Evolutionary conservation across 2,329 filamentous ascomycete genomes (phyloP).

Genomic region (Uncinocarpus reesii): DNA sequence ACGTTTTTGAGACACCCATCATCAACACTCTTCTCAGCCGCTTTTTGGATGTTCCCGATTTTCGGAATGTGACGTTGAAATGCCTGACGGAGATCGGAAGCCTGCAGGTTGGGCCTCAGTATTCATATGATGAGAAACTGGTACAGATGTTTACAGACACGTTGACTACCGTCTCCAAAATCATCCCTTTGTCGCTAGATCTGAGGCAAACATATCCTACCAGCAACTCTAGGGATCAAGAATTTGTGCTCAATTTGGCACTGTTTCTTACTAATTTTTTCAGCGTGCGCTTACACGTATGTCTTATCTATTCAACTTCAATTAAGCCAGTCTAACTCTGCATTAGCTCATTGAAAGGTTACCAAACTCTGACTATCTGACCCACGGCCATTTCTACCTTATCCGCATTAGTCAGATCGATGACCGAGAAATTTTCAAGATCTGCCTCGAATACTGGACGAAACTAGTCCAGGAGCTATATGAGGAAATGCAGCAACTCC

Average conservation of each 20-base stretch:
- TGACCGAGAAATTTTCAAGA: conserved; percentile 98
- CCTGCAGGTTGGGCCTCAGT: conserved; percentile 65
- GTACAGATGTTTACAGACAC: conserved; percentile 98
- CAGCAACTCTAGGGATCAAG: conserved; percentile 87
- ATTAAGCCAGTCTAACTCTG: conserved; percentile 11
- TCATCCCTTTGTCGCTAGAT: conserved; percentile 82
- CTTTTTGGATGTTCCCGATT: conserved; percentile 87
- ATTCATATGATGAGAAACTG: conserved; percentile 86
- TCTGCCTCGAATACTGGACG: conserved; percentile 97
- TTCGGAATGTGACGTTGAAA: conserved; percentile 92
- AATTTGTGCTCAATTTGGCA: conserved; percentile 94
- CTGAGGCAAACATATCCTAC: conserved; percentile 82
- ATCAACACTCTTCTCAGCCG: conserved; percentile 89
- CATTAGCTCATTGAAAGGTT: conserved; percentile 80
- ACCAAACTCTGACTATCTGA: conserved; percentile 86
- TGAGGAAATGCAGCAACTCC: conserved; percentile 95
- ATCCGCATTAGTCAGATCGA: conserved; percentile 98
- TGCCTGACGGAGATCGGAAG: conserved; percentile 95
- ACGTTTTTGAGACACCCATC: conserved; percentile 95
- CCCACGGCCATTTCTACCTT: conserved; percentile 94
- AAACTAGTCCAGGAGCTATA: conserved; percentile 96
- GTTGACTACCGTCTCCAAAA: conserved; percentile 80
- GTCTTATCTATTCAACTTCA: conserved; percentile 23
- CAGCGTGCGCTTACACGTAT: conserved; percentile 74
- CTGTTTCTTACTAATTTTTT: conserved; percentile 97